Base-by-base conservation (phyloP, 108 stramenopile genomes). In the Skeletonema potamos region DNA sequence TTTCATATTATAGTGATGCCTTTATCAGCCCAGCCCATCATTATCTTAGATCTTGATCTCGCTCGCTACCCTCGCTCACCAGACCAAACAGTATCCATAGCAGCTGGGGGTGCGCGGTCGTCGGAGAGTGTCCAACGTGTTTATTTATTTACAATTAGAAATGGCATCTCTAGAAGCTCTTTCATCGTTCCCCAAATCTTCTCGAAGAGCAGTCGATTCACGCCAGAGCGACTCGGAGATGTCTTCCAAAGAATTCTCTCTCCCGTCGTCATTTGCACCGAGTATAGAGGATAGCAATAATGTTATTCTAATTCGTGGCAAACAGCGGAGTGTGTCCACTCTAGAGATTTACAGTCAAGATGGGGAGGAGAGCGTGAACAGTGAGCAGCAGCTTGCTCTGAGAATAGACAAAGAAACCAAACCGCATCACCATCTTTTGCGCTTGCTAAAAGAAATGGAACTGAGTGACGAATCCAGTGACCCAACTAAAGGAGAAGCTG, bases 351-450 rank as follows among this genome's bases (percentile, higher is more conserved):
- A 51, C n/a, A 51, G 8, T 3, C 22, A 51, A 24, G 22, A 51
- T 51, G 22, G n/a, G 20, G 22, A 18, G 17, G 2, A 44, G 43
- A 51, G 48, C 36, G 62, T 39, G 13, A 28, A 55, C 54, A 55
- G 54, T 27, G 51, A 32, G 37, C 33, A 67, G 22, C 54, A 67
- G 36, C 28, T 70, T 12, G 58, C 57, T 33, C 6, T 70, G 18
- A 34, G 30, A 61, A 70, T 70, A 43, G 57, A 56, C 59, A 59
- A 70, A 48, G 69, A 70, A 41, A 70, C 69, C 0, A 58, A 70
- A 27, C 69, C 69, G 20, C 57, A 58, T 56, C 57, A 58, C 20
- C 69, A 70, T 48, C 69, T 70, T 3, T 46, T 70, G 13, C 69
- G 69, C 30, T 36, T 70, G 28, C 32, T 70, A 9, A 70, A 60